These are phyloP conservation scores for Pichia deserticola DNA, from an alignment of 805 yeast species.

Conservation along the genomic window DNA sequence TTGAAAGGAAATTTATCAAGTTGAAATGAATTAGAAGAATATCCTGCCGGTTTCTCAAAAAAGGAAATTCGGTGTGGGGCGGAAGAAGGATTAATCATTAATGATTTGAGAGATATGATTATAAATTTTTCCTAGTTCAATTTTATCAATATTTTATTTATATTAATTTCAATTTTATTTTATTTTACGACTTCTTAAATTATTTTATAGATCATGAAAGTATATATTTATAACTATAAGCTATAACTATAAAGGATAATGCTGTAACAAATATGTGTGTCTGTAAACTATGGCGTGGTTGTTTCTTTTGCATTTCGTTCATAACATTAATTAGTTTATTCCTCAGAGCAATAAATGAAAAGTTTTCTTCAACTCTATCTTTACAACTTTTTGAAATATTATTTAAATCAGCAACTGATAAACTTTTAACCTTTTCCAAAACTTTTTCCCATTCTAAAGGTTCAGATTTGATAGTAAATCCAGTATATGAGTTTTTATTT, in stretches of 20 bases:
- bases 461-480: conserved; percentile 48
- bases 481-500: conserved; percentile 34
- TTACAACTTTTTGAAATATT: conserved; percentile 20
- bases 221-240: not conserved
- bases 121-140: too few relatives aligned
- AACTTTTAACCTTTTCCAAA: conserved; percentile 32
- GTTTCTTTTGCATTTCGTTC: not conserved
- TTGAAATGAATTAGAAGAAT: too few relatives aligned
- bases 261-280: not conserved
- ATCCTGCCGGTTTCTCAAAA: too few relatives aligned
- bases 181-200: too few relatives aligned
- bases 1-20: too few relatives aligned
- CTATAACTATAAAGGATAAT: not conserved
- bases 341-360: conserved; percentile 42
- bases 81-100: too few relatives aligned
- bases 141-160: too few relatives aligned
- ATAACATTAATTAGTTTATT: conserved; percentile 13
- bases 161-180: too few relatives aligned
- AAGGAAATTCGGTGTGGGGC: too few relatives aligned
- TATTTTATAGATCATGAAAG: too few relatives aligned
- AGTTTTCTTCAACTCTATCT: conserved; percentile 31
- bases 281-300: not conserved
- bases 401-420: conserved; percentile 9
- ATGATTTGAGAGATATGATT: too few relatives aligned
- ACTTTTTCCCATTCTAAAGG: conserved; percentile 48